Conservation (phyloP, 2,329 filamentous ascomycete genomes). For the Elsinoe australis region DNA sequence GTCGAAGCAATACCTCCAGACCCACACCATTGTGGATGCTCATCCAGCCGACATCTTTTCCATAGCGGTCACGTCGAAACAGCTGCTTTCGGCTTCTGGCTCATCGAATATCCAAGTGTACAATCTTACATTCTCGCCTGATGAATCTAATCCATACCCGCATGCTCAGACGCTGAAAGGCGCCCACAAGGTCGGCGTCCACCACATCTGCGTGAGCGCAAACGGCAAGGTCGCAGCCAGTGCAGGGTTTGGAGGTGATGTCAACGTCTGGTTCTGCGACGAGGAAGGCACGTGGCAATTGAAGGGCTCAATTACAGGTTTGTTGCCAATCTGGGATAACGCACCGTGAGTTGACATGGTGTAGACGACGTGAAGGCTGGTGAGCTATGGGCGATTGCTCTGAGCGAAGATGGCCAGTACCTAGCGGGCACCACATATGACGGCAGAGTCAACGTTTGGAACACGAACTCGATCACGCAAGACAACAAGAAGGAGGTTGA, state of each 20-base stretch:
- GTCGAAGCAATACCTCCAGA: constrained; percentile 98
- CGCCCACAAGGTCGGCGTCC: constrained; percentile 82
- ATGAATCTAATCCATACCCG: constrained; percentile 52
- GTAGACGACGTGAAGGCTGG: constrained; percentile 52
- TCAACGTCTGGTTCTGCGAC: constrained; percentile 69
- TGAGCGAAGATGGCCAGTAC: constrained; percentile 76
- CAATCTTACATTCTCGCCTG: constrained; percentile 45
- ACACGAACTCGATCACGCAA: constrained; percentile 37
- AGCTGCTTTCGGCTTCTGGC: constrained; percentile 74
- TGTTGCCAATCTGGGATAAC: background rate
- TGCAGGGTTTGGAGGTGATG: constrained; percentile 80
- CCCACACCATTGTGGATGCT: constrained; percentile 73
- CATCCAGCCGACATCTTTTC: constrained; percentile 32
- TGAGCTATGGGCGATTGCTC: constrained; percentile 78
- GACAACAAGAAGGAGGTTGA: constrained; percentile 36
- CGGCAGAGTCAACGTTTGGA: constrained; percentile 84
- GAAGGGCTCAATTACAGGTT: background rate
- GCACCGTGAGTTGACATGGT: background rate
- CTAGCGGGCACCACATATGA: constrained; percentile 83
- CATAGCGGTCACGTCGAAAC: constrained; percentile 32
- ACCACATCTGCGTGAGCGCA: constrained; percentile 69
- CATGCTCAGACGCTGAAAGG: constrained; percentile 69
- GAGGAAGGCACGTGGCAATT: constrained; percentile 41
- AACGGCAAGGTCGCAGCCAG: constrained; percentile 69
- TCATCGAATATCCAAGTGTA: constrained; percentile 75